Percentiles rank a stretch among this genome's conserved stretches.
phyloP scores from a whole-genome alignment of 2,329 filamentous ascomycete genomes.

The Colletotrichum eleusines region DNA sequence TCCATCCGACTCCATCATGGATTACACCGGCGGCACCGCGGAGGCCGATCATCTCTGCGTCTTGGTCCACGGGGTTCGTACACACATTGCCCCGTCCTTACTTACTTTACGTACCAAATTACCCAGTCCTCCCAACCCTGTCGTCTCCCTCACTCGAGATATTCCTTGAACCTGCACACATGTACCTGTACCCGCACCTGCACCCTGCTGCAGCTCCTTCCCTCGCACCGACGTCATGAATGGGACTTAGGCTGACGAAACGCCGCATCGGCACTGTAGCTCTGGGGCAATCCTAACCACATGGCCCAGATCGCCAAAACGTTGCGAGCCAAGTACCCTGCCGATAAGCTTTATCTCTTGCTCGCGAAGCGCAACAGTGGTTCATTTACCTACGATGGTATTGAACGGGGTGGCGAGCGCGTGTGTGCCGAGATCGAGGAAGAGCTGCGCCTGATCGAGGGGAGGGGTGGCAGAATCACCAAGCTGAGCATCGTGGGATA shows the following conservation, averaged over 20 bases:
- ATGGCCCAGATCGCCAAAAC: conserved; percentile 75
- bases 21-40: conserved; percentile 63
- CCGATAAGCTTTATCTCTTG: conserved; percentile 76
- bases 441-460: conserved; percentile 67
- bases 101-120: neutral
- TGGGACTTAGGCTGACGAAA: conserved; percentile 44
- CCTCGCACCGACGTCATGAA: conserved; percentile 44
- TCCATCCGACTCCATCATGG: conserved; percentile 52
- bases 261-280: conserved; percentile 53
- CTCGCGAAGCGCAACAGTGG: conserved; percentile 80
- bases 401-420: conserved; percentile 75
- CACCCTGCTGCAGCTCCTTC: neutral
- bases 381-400: conserved; percentile 78
- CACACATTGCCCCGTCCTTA: conserved; percentile 11
- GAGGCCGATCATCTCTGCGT: conserved; percentile 80
- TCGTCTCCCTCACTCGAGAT: conserved; percentile 23
- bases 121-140: conserved; percentile 15
- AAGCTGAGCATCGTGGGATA: conserved; percentile 92
- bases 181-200: neutral
- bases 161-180: neutral
- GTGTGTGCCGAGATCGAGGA: conserved; percentile 76
- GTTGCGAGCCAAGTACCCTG: conserved; percentile 70
- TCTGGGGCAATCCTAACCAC: conserved; percentile 85
- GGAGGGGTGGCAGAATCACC: conserved; percentile 76
- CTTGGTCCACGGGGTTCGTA: conserved; percentile 79